phyloP scores from a whole-genome alignment of 2,329 filamentous ascomycete species.

The Diaporthe aspalathi region DNA sequence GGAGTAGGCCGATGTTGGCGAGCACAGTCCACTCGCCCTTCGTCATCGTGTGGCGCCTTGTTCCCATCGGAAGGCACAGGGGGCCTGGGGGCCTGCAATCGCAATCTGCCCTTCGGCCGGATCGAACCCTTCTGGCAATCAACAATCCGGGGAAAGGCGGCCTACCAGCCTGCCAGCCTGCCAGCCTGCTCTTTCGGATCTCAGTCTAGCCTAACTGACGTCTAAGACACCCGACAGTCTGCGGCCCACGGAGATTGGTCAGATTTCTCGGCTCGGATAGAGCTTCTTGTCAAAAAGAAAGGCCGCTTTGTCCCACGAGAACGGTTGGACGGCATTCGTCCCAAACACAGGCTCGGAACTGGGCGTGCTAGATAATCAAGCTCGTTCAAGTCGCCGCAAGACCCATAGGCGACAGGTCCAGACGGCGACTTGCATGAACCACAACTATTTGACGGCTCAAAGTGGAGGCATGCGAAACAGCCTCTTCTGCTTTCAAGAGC shows the following conservation, averaged over 20 bases:
- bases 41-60: constrained; percentile 21
- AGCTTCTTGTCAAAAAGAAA: constrained; percentile 27
- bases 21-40: constrained; percentile 14
- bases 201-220: constrained; percentile 27
- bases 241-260: constrained; percentile 26
- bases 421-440: constrained; percentile 38
- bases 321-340: constrained; percentile 23
- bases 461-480: constrained; percentile 9
- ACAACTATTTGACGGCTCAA: constrained; percentile 23
- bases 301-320: constrained; percentile 26
- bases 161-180: background rate
- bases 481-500: background rate
- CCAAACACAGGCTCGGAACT: constrained; percentile 32
- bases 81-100: background rate
- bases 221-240: constrained; percentile 34
- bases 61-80: constrained; percentile 21
- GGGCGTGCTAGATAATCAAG: constrained; percentile 33
- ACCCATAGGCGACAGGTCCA: background rate
- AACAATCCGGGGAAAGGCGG: constrained; percentile 20
- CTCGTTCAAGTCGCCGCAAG: background rate
- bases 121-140: constrained; percentile 22
- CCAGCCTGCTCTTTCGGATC: constrained; percentile 11
- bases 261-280: constrained; percentile 35
- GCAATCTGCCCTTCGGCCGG: constrained; percentile 24
- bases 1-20: constrained; percentile 14